Evolutionary conservation across 768 basidiomycete species (phyloP), one percentile per base, ranked within the genome.

Genomic region (Heimioporus sp.): DNA sequence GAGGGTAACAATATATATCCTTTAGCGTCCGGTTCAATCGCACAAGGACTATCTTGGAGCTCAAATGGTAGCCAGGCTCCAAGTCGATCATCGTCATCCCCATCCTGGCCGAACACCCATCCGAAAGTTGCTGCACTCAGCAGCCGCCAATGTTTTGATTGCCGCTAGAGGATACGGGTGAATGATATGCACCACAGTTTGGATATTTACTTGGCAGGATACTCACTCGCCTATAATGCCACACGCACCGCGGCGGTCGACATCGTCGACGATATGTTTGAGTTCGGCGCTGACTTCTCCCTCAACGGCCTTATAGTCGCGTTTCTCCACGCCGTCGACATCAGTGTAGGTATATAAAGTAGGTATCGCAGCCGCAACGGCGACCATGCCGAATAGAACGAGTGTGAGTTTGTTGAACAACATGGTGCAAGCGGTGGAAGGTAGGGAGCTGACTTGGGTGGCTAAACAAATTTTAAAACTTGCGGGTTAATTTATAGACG

Each of bases 371-470:
- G 35, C 12, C 10, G 15, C 48, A 24, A 56, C 42, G 6, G 42
- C 37, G 32, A 19, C 34, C 4, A 51, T 13, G 32, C 56, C 16
- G 2, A 57, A 46, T 17, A 57, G 37, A 10, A 28, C 20, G 6
- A 56, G 37, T 5, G 43, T 13, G 19, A 58, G 15, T 19, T 46
- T 52, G 44, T 52, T 58, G 36, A 58, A 35, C 19, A 58, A 34
- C 55, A 58, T 52, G 19, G 34, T 35, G 13, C 28, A 10, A 13
- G 12, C n/a, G 20, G 19, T 11, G 28, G 16, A n/a, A n/a, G 8
- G 6, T 2, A 7, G 5, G 35, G 38, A 35, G 16, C 13, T 31
- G 31, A 1, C 11, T 17, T 16, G 16, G 16, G 35, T 35, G 11
- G 11, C 5, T 15, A 6, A 12, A 35, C 13, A 16, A 9, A 11